Base-by-base conservation (phyloP, 2,329 filamentous ascomycete genomes). In the Ilyonectria robusta region DNA sequence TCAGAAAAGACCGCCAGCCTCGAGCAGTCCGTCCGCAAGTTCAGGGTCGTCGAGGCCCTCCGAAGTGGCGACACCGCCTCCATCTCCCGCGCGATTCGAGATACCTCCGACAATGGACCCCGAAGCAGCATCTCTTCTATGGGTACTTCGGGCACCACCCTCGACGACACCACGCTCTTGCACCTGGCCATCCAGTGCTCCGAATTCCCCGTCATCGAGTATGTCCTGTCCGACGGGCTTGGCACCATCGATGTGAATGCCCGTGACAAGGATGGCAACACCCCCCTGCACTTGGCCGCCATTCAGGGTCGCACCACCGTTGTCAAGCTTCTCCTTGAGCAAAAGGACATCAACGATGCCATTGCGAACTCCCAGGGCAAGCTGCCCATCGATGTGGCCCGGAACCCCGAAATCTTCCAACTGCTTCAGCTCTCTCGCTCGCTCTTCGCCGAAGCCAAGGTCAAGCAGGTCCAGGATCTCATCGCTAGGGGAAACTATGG, bases 101-200 rank as follows among this genome's bases (percentile, higher is more conserved):
- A 94, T 67, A 88, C 87, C 46, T 81, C 84, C 66, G 84, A 89
- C 59, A 81, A 81, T 66, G 83, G 84, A 54, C 80, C 86, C 56
- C 83, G 89, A 80, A 82, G 81, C 72, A 92, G 86, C 85, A 86
- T 86, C 66, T 88, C 88, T 74, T 87, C 88, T 70, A 72, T 87
- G 72, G 80, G 84, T 66, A 78, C 83, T 69, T 76, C 81, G 67
- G 75, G 80, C 72, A 81, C 79, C 71, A 76, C 85, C 63, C 79
- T 94, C 31, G 92, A 95, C 66, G 95, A 97, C 62, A 98, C 95
- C 1, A 96, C 94, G 2, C 92, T 98, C 47, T 86, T 99, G 42
- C 95, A 99, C 80, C 86, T 99, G 46, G 95, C 96, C 29, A 94
- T 98, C 50, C 96, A 99, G 81, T 98, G 95, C 81, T 95, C 96